phyloP scores from a whole-genome alignment of 306 rosid species.

The Glycine soja region DNA sequence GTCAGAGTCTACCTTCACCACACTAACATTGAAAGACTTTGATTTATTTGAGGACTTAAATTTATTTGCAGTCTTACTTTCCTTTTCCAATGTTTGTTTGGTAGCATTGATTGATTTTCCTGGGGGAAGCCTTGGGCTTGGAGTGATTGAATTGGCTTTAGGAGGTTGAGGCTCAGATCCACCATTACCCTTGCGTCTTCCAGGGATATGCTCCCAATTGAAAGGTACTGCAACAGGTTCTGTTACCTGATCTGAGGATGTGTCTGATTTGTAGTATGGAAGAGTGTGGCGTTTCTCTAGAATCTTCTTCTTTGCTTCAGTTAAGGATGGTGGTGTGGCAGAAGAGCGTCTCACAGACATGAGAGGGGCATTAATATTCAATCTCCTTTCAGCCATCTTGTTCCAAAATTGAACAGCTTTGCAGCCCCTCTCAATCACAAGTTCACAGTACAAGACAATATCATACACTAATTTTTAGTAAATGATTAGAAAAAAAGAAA shows the following conservation, averaged over 20 bases:
- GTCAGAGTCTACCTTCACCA: constrained; percentile 42
- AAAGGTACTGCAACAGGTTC: constrained; percentile 91
- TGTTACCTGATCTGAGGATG: constrained; percentile 61
- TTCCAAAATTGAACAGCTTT: constrained; percentile 32
- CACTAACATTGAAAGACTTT: constrained; percentile 44
- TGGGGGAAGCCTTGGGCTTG: constrained; percentile 76
- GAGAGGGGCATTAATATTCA: constrained; percentile 86
- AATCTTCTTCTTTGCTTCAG: constrained; percentile 55
- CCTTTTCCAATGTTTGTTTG: constrained; percentile 50
- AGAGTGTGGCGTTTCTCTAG: constrained; percentile 57
- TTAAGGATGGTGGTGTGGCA: constrained; percentile 54
- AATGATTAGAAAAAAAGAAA: not conserved
- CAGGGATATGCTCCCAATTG: constrained; percentile 93
- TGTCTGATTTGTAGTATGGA: constrained; percentile 56
- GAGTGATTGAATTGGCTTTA: constrained; percentile 52
- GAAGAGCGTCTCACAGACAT: constrained; percentile 85
- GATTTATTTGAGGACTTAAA: constrained; percentile 44
- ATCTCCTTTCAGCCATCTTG: constrained; percentile 75
- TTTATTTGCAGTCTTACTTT: constrained; percentile 44
- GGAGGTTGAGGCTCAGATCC: constrained; percentile 50
- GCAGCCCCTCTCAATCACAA: constrained; percentile 39
- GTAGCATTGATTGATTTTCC: constrained; percentile 47
- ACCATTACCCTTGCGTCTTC: constrained; percentile 65
- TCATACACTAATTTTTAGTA: not conserved
- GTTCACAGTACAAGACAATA: constrained; percentile 1